phyloP scores from a whole-genome alignment of 2,329 filamentous ascomycete species.

The Penicillium brevicompactum region DNA sequence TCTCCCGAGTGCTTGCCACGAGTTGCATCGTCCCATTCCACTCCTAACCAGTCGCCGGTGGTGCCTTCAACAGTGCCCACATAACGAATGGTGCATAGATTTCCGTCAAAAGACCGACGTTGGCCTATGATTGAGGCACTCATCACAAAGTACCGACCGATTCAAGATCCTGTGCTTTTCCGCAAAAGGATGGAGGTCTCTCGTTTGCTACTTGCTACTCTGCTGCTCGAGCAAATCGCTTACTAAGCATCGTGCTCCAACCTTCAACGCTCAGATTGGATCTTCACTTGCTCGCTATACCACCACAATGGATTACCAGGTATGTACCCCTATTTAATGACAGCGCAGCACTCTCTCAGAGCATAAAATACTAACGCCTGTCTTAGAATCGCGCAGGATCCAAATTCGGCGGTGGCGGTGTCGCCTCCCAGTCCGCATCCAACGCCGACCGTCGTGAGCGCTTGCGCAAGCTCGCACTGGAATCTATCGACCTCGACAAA shows the following conservation, averaged over 20 bases:
- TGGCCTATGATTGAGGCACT: slow-evolving; percentile 57
- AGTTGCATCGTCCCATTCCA: slow-evolving; percentile 90
- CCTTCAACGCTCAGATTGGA: slow-evolving; percentile 14
- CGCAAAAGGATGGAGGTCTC: not conserved
- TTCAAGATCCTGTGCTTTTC: not conserved
- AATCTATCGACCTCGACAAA: slow-evolving; percentile 98
- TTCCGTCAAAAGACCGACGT: slow-evolving; percentile 76
- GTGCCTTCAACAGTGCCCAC: slow-evolving; percentile 76
- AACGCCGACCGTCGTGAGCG: slow-evolving; percentile 97
- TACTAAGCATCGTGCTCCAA: slow-evolving; percentile 9
- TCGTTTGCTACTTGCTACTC: not conserved
- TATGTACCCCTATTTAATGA: slow-evolving; percentile 22
- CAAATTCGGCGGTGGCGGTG: slow-evolving; percentile 96
- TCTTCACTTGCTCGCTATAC: slow-evolving; percentile 5
- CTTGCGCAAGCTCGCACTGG: slow-evolving; percentile 94
- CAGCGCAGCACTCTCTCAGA: no score
- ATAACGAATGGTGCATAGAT: slow-evolving; percentile 82
- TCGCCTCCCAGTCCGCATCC: slow-evolving; percentile 88
- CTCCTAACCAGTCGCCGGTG: slow-evolving; percentile 80
- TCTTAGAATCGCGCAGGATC: slow-evolving; percentile 87
- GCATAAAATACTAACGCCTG: slow-evolving; percentile 8
- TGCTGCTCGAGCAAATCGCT: not conserved
- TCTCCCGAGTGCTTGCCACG: slow-evolving; percentile 90
- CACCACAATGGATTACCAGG: slow-evolving; percentile 54
- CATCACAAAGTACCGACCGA: slow-evolving; percentile 5